Conservation (phyloP, 2,329 filamentous ascomycete species). For the Emydomyces testavorans region DNA sequence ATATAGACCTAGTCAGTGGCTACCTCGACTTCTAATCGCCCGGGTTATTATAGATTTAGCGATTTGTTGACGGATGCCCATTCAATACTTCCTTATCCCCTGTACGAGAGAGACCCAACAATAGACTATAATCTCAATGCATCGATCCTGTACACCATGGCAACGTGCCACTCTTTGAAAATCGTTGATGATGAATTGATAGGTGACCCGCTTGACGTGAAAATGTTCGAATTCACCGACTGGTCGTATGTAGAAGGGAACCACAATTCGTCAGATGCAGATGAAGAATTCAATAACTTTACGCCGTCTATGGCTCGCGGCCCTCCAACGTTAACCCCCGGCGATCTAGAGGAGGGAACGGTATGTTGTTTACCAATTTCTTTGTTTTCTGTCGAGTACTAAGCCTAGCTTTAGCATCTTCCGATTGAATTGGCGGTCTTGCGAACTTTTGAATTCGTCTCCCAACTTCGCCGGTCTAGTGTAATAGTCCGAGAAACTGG, state of each 20-base stretch:
- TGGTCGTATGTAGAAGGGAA: conserved; percentile 89
- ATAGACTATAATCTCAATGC: conserved; percentile 51
- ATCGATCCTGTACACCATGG: conserved; percentile 84
- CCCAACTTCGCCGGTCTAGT: conserved; percentile 80
- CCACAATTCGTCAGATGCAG: conserved; percentile 50
- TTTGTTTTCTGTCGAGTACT: conserved; percentile 19
- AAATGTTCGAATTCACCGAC: conserved; percentile 95
- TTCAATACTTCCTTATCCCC: conserved; percentile 45
- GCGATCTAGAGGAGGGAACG: conserved; percentile 4
- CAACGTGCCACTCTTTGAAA: conserved; percentile 86
- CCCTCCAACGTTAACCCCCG: conserved; percentile 41
- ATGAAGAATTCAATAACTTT: conserved; percentile 64
- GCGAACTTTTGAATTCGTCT: conserved; percentile 88
- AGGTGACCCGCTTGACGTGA: conserved; percentile 86
- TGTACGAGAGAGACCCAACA: conserved; percentile 48
- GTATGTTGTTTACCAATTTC: neutral
- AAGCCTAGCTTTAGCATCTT: conserved; percentile 19
- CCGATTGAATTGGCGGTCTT: conserved; percentile 79
- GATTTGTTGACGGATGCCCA: conserved; percentile 60
- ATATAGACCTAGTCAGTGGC: neutral
- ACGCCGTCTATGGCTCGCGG: conserved; percentile 77
- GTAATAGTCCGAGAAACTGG: conserved; percentile 86
- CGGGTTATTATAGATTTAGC: conserved; percentile 47
- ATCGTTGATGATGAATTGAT: conserved; percentile 79
- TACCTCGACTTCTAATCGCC: neutral